Percentiles rank a stretch among this genome's conserved stretches.
Conservation (phyloP, 2,329 filamentous ascomycete species). For the Colletotrichum destructivum region DNA sequence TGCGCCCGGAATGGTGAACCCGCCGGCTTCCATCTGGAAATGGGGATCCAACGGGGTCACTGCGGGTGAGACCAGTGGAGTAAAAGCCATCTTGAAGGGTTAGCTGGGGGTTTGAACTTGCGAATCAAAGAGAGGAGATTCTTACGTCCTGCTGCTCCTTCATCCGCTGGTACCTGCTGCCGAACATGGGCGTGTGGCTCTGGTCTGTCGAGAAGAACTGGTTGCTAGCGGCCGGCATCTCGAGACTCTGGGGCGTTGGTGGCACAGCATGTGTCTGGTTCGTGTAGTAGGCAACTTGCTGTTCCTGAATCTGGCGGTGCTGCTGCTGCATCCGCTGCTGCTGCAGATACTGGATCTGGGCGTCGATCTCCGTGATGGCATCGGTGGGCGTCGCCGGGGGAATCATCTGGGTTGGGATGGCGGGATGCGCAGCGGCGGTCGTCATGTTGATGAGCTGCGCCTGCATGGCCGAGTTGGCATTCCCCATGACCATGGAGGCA, state of each 20-base stretch:
- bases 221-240: constrained; percentile 75
- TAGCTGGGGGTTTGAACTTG: constrained; percentile 45
- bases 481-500: constrained; percentile 54
- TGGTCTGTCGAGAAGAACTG: constrained; percentile 74
- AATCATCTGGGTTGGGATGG: constrained; percentile 63
- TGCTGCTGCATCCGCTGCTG: constrained; percentile 75
- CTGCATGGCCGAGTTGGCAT: constrained; percentile 47
- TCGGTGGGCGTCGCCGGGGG: constrained; percentile 64
- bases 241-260: constrained; percentile 85
- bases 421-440: constrained; percentile 59
- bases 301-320: constrained; percentile 70
- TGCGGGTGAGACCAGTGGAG: constrained; percentile 86
- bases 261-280: constrained; percentile 76
- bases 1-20: constrained; percentile 76
- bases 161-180: constrained; percentile 73
- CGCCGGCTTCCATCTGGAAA: constrained; percentile 71
- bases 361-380: constrained; percentile 72
- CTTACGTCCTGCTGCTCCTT: constrained; percentile 80
- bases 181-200: constrained; percentile 73
- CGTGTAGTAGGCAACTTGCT: constrained; percentile 61
- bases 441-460: constrained; percentile 66
- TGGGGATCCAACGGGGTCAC: constrained; percentile 84
- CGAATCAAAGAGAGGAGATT: constrained; percentile 35
- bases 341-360: constrained; percentile 76
- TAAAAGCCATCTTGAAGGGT: constrained; percentile 77